phyloP scores from a whole-genome alignment of 352 stramenopile species.

The Stephanocyclus meneghinianus region DNA sequence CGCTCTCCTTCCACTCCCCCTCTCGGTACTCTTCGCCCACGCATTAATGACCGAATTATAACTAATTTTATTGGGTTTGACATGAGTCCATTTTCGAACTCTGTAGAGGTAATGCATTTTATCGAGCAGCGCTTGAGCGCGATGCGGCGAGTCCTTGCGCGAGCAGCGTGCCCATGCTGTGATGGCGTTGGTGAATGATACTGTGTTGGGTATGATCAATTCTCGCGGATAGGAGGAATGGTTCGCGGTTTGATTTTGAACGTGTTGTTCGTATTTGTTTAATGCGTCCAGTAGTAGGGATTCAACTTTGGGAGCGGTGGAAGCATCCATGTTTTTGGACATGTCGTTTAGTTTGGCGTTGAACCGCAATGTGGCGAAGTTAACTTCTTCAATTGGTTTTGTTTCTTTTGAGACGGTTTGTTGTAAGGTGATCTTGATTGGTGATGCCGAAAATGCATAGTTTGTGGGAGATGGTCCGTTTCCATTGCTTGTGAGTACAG shows the following conservation, averaged over 20 bases:
- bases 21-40: slow-evolving; percentile 54
- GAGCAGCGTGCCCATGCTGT: slow-evolving; percentile 49
- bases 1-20: slow-evolving; percentile 43
- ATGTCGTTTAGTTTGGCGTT: slow-evolving; percentile 46
- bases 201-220: slow-evolving; percentile 43
- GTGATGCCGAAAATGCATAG: slow-evolving; percentile 3
- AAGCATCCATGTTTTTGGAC: slow-evolving; percentile 36
- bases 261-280: slow-evolving; percentile 8
- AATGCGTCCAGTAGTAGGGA: slow-evolving; percentile 31
- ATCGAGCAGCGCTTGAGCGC: slow-evolving; percentile 50
- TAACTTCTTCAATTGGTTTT: slow-evolving; percentile 24
- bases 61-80: slow-evolving; percentile 66
- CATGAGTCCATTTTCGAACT: slow-evolving; percentile 37
- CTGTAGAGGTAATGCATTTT: slow-evolving; percentile 57
- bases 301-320: slow-evolving; percentile 46
- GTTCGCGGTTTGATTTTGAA: not conserved
- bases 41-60: slow-evolving; percentile 77
- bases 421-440: not conserved
- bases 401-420: not conserved
- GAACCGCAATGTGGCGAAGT: slow-evolving; percentile 46
- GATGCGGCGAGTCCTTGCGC: slow-evolving; percentile 40
- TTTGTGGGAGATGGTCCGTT: too few species aligned
- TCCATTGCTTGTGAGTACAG: too few species aligned
- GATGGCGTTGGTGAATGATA: slow-evolving; percentile 55
- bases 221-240: not conserved